Evolutionary conservation across 768 basidiomycete genomes (phyloP).

Genomic region (Xerocomus spinulosus): DNA sequence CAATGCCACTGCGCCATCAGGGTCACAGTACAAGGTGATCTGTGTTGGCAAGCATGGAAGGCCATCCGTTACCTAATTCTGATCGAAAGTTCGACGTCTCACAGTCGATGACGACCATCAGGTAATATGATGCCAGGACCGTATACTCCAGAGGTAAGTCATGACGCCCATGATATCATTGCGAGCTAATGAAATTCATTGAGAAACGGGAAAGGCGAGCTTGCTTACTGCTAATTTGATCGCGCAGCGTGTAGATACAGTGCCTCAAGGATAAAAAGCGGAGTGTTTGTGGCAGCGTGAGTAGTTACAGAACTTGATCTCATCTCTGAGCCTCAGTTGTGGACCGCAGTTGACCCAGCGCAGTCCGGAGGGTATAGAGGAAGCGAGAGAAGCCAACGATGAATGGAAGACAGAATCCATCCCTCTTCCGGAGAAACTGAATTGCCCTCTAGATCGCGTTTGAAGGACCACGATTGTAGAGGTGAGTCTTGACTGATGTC

Average conservation of each 20-base stretch:
- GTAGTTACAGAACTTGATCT: constrained; percentile 22
- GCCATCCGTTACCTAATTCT: constrained; percentile 43
- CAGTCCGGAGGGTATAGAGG: constrained; percentile 54
- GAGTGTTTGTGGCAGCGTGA: constrained; percentile 79
- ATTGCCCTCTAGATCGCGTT: constrained; percentile 51
- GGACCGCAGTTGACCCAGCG: constrained; percentile 54
- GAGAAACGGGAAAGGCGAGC: constrained; percentile 60
- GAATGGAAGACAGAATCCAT: constrained; percentile 53
- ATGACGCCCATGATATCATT: not conserved
- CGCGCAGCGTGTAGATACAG: not conserved
- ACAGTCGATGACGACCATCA: constrained; percentile 42
- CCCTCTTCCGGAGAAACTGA: constrained; percentile 51
- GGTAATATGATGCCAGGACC: constrained; percentile 69
- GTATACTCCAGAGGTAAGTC: constrained; percentile 48
- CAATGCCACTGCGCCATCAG: constrained; percentile 37
- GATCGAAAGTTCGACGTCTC: not conserved
- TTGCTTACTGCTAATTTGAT: not conserved
- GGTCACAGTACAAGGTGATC: constrained; percentile 54
- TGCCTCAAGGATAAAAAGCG: too few relatives aligned
- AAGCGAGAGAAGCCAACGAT: constrained; percentile 44
- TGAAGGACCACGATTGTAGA: constrained; percentile 50
- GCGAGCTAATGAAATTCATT: not conserved
- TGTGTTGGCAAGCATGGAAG: constrained; percentile 69
- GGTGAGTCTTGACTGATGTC: too few relatives aligned
- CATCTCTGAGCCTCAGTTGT: not conserved